phyloP scores from a whole-genome alignment of 768 basidiomycete genomes.

The Macrolepiota dolichaula region DNA sequence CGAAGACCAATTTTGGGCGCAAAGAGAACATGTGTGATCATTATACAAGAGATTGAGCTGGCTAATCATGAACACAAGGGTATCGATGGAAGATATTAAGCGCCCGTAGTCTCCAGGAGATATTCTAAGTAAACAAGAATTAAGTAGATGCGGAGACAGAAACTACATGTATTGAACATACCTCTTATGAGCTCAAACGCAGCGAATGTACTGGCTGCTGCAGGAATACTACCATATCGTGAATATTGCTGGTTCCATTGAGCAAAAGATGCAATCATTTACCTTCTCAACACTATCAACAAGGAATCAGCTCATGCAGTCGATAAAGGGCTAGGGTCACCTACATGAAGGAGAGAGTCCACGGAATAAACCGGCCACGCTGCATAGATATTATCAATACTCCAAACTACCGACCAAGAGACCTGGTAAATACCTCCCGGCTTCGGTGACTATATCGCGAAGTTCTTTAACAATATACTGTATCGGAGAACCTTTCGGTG shows the following conservation, averaged over 20 bases:
- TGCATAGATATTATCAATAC: not conserved
- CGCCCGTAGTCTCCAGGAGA: slow-evolving; percentile 4
- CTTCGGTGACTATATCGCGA: slow-evolving; percentile 61
- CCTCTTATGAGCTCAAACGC: slow-evolving; percentile 84
- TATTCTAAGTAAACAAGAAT: not conserved
- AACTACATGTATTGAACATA: slow-evolving; percentile 23
- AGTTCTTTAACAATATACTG: slow-evolving; percentile 77
- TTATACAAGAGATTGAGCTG: not conserved
- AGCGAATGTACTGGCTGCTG: slow-evolving; percentile 87
- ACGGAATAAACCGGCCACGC: slow-evolving; percentile 62
- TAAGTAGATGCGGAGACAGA: not conserved
- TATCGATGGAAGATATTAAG: not conserved
- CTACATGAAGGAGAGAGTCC: slow-evolving; percentile 75
- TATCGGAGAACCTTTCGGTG: slow-evolving; percentile 70
- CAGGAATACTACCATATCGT: slow-evolving; percentile 58
- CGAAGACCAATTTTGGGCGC: too few species aligned
- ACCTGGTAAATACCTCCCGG: slow-evolving; percentile 52
- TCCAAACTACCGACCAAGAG: not conserved
- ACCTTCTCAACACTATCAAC: slow-evolving; percentile 62
- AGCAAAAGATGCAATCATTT: not conserved
- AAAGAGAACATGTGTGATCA: not conserved
- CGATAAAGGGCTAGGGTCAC: slow-evolving; percentile 23
- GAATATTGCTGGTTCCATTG: slow-evolving; percentile 23
- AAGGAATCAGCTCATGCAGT: not conserved
- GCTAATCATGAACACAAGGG: not conserved